A percentile compares a stretch with the other conserved stretches of the same genome.
Conservation (phyloP, 2,329 filamentous ascomycete genomes). For the Paecilomyces sp. region DNA sequence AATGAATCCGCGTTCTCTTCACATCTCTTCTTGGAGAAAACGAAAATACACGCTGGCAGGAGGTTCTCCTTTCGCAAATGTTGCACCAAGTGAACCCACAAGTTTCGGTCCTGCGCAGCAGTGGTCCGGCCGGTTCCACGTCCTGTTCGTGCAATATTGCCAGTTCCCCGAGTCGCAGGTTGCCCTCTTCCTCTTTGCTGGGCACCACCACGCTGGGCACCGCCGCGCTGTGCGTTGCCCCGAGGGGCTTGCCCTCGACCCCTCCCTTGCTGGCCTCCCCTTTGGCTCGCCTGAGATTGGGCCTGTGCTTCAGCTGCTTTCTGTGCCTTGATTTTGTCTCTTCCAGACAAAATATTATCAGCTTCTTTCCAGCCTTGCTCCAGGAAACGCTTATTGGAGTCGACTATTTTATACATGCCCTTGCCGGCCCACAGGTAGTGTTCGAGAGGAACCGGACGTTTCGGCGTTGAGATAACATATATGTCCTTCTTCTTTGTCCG, state of each 20-base stretch:
- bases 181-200: slow-evolving; percentile 51
- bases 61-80: slow-evolving; percentile 80
- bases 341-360: slow-evolving; percentile 71
- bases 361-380: slow-evolving; percentile 94
- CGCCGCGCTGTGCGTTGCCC: slow-evolving; percentile 37
- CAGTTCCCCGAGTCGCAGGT: slow-evolving; percentile 54
- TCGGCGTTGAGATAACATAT: slow-evolving; percentile 95
- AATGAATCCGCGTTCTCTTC: slow-evolving; percentile 95
- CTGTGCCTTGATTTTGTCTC: slow-evolving; percentile 63
- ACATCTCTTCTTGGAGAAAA: slow-evolving; percentile 96
- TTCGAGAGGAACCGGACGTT: slow-evolving; percentile 87
- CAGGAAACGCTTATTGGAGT: slow-evolving; percentile 82
- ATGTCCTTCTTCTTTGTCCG: slow-evolving; percentile 98
- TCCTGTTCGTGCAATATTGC: slow-evolving; percentile 85
- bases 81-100: slow-evolving; percentile 94
- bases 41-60: slow-evolving; percentile 91
- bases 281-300: slow-evolving; percentile 45
- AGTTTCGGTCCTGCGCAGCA: slow-evolving; percentile 86
- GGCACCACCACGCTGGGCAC: slow-evolving; percentile 39
- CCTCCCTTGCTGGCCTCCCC: slow-evolving; percentile 47
- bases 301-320: slow-evolving; percentile 46
- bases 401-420: slow-evolving; percentile 88
- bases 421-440: slow-evolving; percentile 96
- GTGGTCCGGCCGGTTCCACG: slow-evolving; percentile 79
- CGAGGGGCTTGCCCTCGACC: slow-evolving; percentile 46